phyloP scores from a whole-genome alignment of 139 green algal genomes.

The Marvania coccoides region DNA sequence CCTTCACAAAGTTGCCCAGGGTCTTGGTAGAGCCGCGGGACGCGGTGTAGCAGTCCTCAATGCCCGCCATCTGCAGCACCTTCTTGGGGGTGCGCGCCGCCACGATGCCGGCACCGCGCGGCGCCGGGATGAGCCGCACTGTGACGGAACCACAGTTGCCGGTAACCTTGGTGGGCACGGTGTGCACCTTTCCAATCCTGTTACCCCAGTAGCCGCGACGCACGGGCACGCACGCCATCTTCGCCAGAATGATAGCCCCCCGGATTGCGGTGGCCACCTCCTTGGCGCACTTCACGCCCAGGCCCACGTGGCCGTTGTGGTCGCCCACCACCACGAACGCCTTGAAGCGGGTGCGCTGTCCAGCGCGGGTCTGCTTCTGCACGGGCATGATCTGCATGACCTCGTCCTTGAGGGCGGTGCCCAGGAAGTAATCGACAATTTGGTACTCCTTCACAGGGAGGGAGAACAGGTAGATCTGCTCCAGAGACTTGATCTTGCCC shows the following conservation, averaged over 20 bases:
- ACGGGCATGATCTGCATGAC: slow-evolving; percentile 99
- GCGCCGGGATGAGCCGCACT: slow-evolving; percentile 95
- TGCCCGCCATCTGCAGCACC: slow-evolving; percentile 97
- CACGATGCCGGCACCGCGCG: slow-evolving; percentile 94
- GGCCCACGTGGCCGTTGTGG: slow-evolving; percentile 93
- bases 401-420: slow-evolving; percentile 78
- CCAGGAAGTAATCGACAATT: slow-evolving; percentile 88
- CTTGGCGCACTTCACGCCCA: slow-evolving; percentile 99
- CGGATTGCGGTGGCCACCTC: slow-evolving; percentile 95
- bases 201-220: slow-evolving; percentile 98
- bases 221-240: slow-evolving; percentile 91
- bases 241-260: slow-evolving; percentile 96
- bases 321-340: slow-evolving; percentile 99
- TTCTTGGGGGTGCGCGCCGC: slow-evolving; percentile 97
- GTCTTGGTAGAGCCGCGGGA: slow-evolving; percentile 92
- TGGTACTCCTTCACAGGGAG: slow-evolving; percentile 98
- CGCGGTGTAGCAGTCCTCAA: slow-evolving; percentile 98
- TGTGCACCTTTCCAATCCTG: slow-evolving; percentile 90
- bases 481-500: slow-evolving; percentile 97
- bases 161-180: slow-evolving; percentile 87
- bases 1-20: slow-evolving; percentile 99
- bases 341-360: slow-evolving; percentile 99
- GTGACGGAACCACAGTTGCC: slow-evolving; percentile 95
- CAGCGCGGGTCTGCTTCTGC: slow-evolving; percentile 99
- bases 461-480: slow-evolving; percentile 99